Evolutionary conservation across 2,329 filamentous ascomycete genomes (phyloP).

Genomic region (Hypomyces rosellus): DNA sequence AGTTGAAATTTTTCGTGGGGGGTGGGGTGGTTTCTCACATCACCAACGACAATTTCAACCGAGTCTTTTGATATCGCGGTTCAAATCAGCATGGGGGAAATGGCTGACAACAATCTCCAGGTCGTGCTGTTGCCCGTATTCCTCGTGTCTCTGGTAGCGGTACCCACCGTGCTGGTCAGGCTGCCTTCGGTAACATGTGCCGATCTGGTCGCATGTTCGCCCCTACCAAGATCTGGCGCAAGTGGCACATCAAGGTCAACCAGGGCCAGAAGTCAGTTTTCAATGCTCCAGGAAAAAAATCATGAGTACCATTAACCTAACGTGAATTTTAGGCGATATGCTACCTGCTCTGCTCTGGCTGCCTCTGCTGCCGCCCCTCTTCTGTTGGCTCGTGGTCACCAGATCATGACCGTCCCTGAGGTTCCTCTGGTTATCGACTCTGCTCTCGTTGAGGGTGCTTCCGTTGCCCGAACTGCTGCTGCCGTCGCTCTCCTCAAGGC

Average conservation of each 20-base stretch:
- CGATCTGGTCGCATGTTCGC: constrained; percentile 99
- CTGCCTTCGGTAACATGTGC: constrained; percentile 99
- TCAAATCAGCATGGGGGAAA: background rate
- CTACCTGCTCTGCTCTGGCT: constrained; percentile 93
- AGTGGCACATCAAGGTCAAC: constrained; percentile 99
- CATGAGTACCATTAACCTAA: constrained; percentile 15
- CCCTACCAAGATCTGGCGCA: constrained; percentile 99
- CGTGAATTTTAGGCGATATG: constrained; percentile 66
- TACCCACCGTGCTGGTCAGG: constrained; percentile 99
- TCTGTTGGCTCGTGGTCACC: constrained; percentile 94
- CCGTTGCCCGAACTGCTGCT: constrained; percentile 80
- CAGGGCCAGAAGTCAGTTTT: constrained; percentile 82
- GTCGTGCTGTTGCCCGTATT: constrained; percentile 99
- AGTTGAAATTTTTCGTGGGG: background rate
- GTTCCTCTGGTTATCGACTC: constrained; percentile 96
- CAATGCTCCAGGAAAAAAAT: background rate
- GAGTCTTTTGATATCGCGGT: background rate
- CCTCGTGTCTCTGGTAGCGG: constrained; percentile 99
- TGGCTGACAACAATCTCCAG: constrained; percentile 38
- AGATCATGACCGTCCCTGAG: constrained; percentile 85
- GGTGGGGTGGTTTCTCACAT: background rate
- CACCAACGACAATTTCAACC: background rate
- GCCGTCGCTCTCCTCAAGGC: constrained; percentile 84
- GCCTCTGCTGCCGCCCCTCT: constrained; percentile 93
- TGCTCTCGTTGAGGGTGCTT: constrained; percentile 72